A percentile compares a stretch with the other conserved stretches of the same genome.
phyloP scores from a whole-genome alignment of 2,329 filamentous ascomycete species.

The Mycosphaerelloides madeirae region DNA sequence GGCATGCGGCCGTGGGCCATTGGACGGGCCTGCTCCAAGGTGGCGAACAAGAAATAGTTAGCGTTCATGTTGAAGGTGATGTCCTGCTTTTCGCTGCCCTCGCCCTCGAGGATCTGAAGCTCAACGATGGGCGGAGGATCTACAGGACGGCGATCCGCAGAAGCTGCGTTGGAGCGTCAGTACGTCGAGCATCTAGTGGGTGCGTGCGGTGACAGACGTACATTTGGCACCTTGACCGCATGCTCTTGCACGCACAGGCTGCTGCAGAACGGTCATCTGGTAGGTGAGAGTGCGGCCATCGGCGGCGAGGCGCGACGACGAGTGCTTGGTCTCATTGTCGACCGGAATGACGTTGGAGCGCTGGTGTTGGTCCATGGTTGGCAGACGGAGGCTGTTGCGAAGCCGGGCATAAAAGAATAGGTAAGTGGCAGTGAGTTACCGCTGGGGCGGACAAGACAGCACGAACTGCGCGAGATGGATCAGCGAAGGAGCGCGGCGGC shows the following conservation, averaged over 20 bases:
- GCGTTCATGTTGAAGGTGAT: constrained; percentile 88
- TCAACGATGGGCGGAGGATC: constrained; percentile 94
- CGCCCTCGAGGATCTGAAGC: constrained; percentile 75
- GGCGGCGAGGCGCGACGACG: constrained; percentile 58
- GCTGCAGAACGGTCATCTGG: constrained; percentile 79
- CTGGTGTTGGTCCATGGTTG: constrained; percentile 24
- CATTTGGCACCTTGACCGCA: constrained; percentile 95
- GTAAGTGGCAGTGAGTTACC: too few relatives aligned
- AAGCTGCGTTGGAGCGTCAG: constrained; percentile 49
- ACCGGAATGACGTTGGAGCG: constrained; percentile 41
- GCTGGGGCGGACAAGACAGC: background rate
- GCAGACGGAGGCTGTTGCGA: background rate
- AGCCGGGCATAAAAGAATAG: too few relatives aligned
- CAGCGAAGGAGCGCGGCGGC: background rate
- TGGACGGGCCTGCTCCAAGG: constrained; percentile 76
- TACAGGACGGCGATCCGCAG: constrained; percentile 83
- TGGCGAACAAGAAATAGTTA: constrained; percentile 96
- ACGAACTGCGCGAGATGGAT: background rate
- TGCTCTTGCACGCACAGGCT: constrained; percentile 88
- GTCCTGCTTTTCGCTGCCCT: constrained; percentile 44
- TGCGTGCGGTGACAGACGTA: constrained; percentile 43
- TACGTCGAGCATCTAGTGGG: background rate
- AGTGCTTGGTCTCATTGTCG: constrained; percentile 54
- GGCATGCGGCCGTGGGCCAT: constrained; percentile 76
- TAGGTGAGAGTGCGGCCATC: constrained; percentile 77